These are phyloP conservation scores for Aschersonia sp. DNA, from an alignment of 2,329 filamentous ascomycete genomes.

Conservation along the genomic window DNA sequence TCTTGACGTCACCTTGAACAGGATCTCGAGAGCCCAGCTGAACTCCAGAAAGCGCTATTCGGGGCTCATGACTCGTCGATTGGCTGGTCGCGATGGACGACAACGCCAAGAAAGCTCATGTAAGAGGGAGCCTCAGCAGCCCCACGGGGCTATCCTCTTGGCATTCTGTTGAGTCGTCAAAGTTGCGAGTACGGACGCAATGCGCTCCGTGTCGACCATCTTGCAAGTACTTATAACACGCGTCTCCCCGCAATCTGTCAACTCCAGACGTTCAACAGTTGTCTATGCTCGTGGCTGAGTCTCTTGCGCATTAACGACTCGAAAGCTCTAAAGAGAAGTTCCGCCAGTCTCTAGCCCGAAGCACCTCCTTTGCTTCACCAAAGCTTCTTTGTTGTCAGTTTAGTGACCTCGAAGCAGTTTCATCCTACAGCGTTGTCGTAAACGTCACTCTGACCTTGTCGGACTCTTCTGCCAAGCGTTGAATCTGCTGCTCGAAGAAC, in stretches of 20 bases:
- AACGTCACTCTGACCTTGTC: not conserved
- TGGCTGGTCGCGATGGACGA: not conserved
- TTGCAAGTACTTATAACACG: slow-evolving; percentile 3
- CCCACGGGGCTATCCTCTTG: slow-evolving; percentile 3
- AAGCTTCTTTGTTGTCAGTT: not conserved
- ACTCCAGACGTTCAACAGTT: not conserved
- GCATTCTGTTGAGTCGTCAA: not conserved
- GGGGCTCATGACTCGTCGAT: not conserved
- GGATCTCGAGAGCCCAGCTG: not conserved
- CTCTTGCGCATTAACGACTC: no score
- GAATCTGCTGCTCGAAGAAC: no score
- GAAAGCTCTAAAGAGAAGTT: no score
- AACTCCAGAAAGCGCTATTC: no score
- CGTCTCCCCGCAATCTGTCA: not conserved
- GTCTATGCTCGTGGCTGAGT: no score
- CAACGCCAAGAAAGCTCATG: slow-evolving; percentile 1
- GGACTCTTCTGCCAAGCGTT: no score
- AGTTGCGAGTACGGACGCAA: not conserved
- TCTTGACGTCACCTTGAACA: not conserved
- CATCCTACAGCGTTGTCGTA: not conserved
- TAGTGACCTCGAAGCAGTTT: not conserved
- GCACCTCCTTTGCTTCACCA: no score
- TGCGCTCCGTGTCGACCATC: not conserved
- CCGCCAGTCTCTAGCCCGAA: no score
- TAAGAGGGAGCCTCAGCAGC: not conserved